A percentile compares a stretch with the other conserved stretches of the same genome.
Evolutionary conservation across 306 rosid genomes (phyloP).

Genomic region (peach (Prunus persica)): DNA sequence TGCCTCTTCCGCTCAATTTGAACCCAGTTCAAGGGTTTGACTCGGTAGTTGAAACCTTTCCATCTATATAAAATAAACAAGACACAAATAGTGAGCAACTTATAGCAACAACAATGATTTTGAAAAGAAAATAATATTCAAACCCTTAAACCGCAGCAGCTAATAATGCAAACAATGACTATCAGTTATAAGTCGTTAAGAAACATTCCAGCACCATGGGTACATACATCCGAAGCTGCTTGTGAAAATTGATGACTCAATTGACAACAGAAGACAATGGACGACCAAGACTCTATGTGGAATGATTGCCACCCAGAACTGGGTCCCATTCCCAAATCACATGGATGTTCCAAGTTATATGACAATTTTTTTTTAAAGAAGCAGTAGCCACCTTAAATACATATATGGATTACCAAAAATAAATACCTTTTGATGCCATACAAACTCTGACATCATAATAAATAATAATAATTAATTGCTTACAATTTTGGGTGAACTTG

Average conservation of each 20-base stretch:
- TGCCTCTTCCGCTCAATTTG: slow-evolving; percentile 56
- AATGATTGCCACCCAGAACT: background rate
- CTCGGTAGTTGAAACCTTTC: slow-evolving; percentile 59
- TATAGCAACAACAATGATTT: background rate
- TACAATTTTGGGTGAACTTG: slow-evolving; percentile 75
- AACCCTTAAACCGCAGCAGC: too few relatives aligned
- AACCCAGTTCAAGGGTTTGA: slow-evolving; percentile 53
- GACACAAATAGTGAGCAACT: background rate
- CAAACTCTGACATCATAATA: background rate
- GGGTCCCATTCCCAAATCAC: background rate
- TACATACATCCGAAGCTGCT: too few relatives aligned
- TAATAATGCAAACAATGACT: too few relatives aligned
- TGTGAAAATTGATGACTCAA: too few relatives aligned
- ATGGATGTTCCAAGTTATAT: background rate
- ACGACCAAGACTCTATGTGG: background rate
- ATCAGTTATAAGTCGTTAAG: too few relatives aligned
- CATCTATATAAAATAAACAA: slow-evolving; percentile 43
- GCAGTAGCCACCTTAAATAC: background rate
- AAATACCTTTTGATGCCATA: background rate
- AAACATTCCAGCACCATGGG: too few relatives aligned
- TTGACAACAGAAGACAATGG: too few relatives aligned
- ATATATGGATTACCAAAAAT: background rate
- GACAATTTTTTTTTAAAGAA: background rate
- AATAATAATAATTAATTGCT: slow-evolving; percentile 23
- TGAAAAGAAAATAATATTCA: too few relatives aligned